Percentiles rank a stretch among this genome's conserved stretches.
Conservation (phyloP, 225 moss, liverwort and hornwort species). For the Pleurozium schreberi region DNA sequence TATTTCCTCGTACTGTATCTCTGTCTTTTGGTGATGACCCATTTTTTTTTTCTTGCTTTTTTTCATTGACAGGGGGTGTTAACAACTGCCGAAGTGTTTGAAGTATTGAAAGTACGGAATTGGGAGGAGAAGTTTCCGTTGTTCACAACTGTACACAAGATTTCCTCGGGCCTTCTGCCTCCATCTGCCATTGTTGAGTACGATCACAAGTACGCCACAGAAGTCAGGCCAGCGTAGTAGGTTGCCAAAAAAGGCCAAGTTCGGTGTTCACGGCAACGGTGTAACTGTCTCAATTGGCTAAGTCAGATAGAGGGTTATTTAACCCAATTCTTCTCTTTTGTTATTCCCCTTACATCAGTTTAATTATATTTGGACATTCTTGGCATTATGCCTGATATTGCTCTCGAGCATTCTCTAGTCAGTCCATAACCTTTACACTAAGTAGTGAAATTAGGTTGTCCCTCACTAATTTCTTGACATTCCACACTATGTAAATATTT, state of each 20-base stretch:
- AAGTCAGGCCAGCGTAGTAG: neutral
- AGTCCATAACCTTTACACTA: neutral
- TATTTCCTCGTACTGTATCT: neutral
- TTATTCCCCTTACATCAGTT: neutral
- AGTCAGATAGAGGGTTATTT: neutral
- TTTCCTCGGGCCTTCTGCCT: constrained; percentile 28
- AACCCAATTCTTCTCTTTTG: no score
- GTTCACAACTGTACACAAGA: constrained; percentile 52
- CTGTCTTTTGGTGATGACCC: neutral
- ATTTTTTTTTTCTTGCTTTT: neutral
- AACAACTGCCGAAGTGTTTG: constrained; percentile 52
- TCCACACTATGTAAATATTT: no score
- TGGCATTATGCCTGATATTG: neutral
- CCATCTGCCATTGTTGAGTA: constrained; percentile 53
- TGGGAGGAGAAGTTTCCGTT: constrained; percentile 56
- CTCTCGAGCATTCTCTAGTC: neutral
- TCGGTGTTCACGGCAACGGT: neutral
- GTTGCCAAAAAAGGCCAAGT: neutral
- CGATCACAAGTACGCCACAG: neutral
- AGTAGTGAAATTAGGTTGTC: no score
- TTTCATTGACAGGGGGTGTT: constrained; percentile 44
- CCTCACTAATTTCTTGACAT: no score
- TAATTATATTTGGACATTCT: neutral
- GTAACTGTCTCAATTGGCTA: no score
- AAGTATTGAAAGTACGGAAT: constrained; percentile 34